A percentile compares a stretch with the other conserved stretches of the same genome.
Evolutionary conservation across 495 filamentous ascomycete genomes (phyloP).

Genomic region (Penicillium bovifimosum): DNA sequence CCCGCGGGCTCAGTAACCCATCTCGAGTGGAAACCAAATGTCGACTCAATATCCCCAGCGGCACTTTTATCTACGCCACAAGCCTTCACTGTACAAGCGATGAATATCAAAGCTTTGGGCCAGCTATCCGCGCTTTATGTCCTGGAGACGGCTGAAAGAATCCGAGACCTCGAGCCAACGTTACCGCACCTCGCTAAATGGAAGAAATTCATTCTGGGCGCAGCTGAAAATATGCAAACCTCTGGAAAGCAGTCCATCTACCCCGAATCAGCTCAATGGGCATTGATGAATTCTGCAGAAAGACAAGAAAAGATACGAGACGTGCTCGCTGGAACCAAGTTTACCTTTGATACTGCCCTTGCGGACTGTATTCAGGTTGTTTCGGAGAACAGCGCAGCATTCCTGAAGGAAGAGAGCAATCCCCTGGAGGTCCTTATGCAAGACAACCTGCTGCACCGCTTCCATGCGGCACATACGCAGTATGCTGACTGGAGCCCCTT

Average conservation of each 20-base stretch:
- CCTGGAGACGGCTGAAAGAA: not conserved
- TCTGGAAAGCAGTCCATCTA: not conserved
- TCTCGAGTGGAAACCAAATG: not conserved
- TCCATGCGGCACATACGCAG: constrained; percentile 20
- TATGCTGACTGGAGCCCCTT: constrained; percentile 12
- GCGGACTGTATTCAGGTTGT: not conserved
- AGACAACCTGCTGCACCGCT: constrained; percentile 16
- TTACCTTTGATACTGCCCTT: constrained; percentile 3
- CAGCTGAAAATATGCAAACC: not conserved
- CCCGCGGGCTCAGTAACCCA: not conserved
- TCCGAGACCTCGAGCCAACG: not conserved
- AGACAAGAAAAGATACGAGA: not conserved
- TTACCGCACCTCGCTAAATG: not conserved
- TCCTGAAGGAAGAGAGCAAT: constrained; percentile 5
- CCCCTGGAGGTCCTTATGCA: constrained; percentile 26
- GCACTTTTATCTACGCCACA: not conserved
- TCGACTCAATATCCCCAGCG: not conserved
- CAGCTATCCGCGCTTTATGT: constrained; percentile 1
- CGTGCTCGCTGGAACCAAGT: not conserved
- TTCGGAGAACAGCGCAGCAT: not conserved
- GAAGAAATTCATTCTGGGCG: not conserved
- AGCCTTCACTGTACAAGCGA: not conserved
- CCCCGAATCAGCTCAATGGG: not conserved
- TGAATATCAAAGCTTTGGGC: constrained; percentile 1
- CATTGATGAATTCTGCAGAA: not conserved